Evolutionary conservation across 306 rosid genomes (phyloP).

Genomic region (Cicer bijugum): DNA sequence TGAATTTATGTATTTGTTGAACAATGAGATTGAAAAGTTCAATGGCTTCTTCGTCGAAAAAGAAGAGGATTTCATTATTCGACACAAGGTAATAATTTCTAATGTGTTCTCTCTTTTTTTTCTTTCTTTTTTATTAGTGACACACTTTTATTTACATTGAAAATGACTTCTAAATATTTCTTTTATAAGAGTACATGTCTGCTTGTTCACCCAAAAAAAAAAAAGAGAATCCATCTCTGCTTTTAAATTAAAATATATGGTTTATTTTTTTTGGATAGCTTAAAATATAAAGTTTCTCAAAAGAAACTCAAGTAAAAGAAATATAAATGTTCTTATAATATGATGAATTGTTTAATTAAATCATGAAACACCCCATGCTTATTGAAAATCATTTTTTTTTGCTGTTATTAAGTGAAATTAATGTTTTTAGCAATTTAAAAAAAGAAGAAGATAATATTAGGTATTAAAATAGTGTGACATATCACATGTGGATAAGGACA

Average conservation of each 20-base stretch:
- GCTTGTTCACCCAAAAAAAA: too few relatives aligned
- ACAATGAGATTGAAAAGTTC: constrained; percentile 88
- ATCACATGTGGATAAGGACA: too few relatives aligned
- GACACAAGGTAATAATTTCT: constrained; percentile 58
- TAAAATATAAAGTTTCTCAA: neutral
- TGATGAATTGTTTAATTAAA: neutral
- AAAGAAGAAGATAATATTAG: neutral
- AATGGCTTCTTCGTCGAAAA: constrained; percentile 78
- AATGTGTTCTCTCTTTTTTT: neutral
- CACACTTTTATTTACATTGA: neutral
- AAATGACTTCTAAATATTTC: neutral
- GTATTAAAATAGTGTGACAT: neutral
- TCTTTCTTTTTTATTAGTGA: neutral
- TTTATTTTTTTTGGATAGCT: neutral
- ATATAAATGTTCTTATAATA: neutral
- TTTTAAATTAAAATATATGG: neutral
- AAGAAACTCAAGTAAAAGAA: neutral
- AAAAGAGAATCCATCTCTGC: too few relatives aligned
- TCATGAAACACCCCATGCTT: neutral
- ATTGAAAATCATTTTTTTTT: neutral
- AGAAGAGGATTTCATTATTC: constrained; percentile 84
- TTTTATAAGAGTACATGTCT: neutral
- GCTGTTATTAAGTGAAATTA: neutral
- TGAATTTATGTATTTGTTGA: constrained; percentile 67
- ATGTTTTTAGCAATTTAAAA: neutral